Conservation (phyloP, 371 early-diverging fungal species). For the Rhizopus delemar region DNA sequence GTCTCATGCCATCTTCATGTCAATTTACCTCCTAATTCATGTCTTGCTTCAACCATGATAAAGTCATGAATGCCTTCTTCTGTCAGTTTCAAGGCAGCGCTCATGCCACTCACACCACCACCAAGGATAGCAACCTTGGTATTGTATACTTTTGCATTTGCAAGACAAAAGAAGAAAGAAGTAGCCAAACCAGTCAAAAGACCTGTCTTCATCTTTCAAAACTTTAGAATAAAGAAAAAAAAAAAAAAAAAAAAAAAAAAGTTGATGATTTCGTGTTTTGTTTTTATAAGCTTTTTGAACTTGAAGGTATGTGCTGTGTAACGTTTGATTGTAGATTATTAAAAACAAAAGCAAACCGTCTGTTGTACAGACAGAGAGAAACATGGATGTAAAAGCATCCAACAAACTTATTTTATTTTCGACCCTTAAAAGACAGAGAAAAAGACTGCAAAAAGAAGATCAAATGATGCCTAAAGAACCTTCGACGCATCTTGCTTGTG, state of each 20-base stretch:
- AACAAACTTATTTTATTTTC: too few relatives aligned
- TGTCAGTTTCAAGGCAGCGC: conserved; percentile 45
- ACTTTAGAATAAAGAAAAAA: neutral
- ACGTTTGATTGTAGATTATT: too few relatives aligned
- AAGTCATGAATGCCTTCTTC: conserved; percentile 40
- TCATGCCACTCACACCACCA: conserved; percentile 53
- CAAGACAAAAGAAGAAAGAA: conserved; percentile 1
- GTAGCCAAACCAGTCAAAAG: neutral
- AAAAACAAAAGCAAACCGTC: too few relatives aligned
- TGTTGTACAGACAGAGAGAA: too few relatives aligned
- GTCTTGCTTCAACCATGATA: conserved; percentile 48
- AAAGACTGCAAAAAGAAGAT: too few relatives aligned
- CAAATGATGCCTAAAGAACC: too few relatives aligned
- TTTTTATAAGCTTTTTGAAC: too few relatives aligned
- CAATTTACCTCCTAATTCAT: conserved; percentile 39
- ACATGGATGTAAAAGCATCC: too few relatives aligned
- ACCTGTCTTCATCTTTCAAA: conserved; percentile 1
- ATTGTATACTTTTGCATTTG: conserved; percentile 17
- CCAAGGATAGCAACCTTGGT: conserved; percentile 53
- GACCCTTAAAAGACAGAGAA: too few relatives aligned
- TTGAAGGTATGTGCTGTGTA: too few relatives aligned
- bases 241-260: neutral
- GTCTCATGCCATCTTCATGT: too few relatives aligned
- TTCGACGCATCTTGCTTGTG: too few relatives aligned
- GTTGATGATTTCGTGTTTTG: neutral